Evolutionary conservation across 768 basidiomycete species (phyloP).

Genomic region (Boletus subcaerulescens): DNA sequence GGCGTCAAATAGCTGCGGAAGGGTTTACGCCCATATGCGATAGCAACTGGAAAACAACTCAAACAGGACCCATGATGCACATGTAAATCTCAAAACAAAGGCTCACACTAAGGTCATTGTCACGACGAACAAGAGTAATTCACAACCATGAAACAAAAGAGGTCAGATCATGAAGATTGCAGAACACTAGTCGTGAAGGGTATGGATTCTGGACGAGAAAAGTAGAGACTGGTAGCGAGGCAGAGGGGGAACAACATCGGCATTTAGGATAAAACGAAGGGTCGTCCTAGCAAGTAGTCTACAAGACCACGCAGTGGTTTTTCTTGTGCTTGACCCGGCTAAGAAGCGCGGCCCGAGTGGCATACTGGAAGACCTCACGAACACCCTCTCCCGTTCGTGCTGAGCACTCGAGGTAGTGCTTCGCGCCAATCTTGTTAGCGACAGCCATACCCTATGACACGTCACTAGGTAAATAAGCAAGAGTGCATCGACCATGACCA

Average conservation of each 20-base stretch:
- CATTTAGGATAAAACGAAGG: conserved; percentile 18
- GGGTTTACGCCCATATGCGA: not conserved
- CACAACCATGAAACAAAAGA: conserved; percentile 21
- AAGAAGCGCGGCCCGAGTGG: conserved; percentile 88
- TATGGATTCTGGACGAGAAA: conserved; percentile 30
- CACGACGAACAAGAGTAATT: conserved; percentile 3
- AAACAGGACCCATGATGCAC: not conserved
- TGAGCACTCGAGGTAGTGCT: conserved; percentile 96
- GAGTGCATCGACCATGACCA: not conserved
- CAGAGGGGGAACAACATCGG: conserved; percentile 18
- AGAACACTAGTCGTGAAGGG: conserved; percentile 38
- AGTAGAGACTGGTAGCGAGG: conserved; percentile 16
- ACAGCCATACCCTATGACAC: conserved; percentile 83
- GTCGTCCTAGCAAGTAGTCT: conserved; percentile 30
- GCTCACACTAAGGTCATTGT: not conserved
- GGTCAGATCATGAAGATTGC: conserved; percentile 39
- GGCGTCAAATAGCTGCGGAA: too few relatives aligned
- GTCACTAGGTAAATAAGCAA: not conserved
- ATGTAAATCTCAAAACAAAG: not conserved
- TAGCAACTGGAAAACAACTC: conserved; percentile 17
- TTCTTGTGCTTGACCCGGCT: conserved; percentile 49
- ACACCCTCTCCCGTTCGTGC: conserved; percentile 97
- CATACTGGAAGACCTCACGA: conserved; percentile 97
- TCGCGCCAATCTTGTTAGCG: conserved; percentile 94
- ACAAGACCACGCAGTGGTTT: conserved; percentile 44